Evolutionary conservation across 2,329 filamentous ascomycete species (phyloP).

Genomic region (Colletotrichum lupini): DNA sequence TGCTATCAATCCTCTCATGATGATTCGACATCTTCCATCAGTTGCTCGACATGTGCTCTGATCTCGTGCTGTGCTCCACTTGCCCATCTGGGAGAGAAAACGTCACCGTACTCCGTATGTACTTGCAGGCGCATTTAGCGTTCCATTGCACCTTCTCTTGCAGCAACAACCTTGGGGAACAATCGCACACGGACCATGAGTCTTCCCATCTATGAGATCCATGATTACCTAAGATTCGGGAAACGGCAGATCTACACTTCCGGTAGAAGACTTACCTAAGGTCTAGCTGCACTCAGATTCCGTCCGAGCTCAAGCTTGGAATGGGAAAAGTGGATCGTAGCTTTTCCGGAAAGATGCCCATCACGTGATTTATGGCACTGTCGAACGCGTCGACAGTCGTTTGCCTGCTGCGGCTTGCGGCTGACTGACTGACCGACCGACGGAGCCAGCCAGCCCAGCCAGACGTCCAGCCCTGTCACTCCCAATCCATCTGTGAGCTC

Average conservation of each 20-base stretch:
- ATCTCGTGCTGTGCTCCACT: constrained; percentile 30
- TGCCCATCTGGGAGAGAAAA: constrained; percentile 14
- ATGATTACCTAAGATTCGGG: too few relatives aligned
- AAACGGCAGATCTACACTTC: background rate
- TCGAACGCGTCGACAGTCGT: constrained; percentile 37
- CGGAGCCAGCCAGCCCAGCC: constrained; percentile 23
- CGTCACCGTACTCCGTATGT: constrained; percentile 17
- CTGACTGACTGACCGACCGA: constrained; percentile 30
- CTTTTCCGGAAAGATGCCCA: background rate
- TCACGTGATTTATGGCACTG: constrained; percentile 11
- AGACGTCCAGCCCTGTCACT: constrained; percentile 34
- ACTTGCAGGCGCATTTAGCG: background rate
- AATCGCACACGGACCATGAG: constrained; percentile 2
- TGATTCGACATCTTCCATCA: constrained; percentile 12
- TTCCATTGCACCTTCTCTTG: constrained; percentile 1
- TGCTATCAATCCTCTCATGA: background rate
- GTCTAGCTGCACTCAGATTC: too few relatives aligned
- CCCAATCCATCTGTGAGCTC: constrained; percentile 30
- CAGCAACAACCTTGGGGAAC: background rate
- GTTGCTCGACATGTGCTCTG: constrained; percentile 19
- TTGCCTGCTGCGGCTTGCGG: constrained; percentile 36
- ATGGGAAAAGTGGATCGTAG: too few relatives aligned
- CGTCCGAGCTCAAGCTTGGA: constrained; percentile 9
- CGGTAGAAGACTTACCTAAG: background rate
- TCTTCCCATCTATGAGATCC: too few relatives aligned